phyloP scores from a whole-genome alignment of 176 grass and related monocot species.

The Calamus simplicifolius region DNA sequence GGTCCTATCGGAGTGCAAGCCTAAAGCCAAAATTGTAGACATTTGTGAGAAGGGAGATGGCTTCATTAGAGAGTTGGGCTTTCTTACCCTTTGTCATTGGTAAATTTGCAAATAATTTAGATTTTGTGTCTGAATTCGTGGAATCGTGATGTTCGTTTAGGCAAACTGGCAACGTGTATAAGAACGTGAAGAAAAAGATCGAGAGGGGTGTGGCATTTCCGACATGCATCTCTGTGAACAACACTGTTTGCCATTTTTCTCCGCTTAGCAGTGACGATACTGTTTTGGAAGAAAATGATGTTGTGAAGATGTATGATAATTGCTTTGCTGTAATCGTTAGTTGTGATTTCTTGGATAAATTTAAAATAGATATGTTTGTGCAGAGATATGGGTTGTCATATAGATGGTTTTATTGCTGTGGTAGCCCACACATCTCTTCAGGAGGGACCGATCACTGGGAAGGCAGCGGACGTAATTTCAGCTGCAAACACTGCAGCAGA shows the following conservation, averaged over 20 bases:
- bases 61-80: conserved; percentile 78
- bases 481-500: conserved; percentile 92
- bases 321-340: background rate
- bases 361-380: conserved; percentile 12
- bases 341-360: background rate
- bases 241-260: conserved; percentile 92
- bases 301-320: conserved; percentile 86
- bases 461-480: conserved; percentile 80
- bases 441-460: conserved; percentile 61
- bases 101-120: conserved; percentile 20
- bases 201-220: conserved; percentile 95
- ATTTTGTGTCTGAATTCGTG: conserved; percentile 6
- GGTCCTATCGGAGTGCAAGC: conserved; percentile 68
- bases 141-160: conserved; percentile 13
- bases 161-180: conserved; percentile 92
- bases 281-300: conserved; percentile 77
- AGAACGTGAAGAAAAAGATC: conserved; percentile 94
- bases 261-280: conserved; percentile 76
- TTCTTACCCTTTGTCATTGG: background rate
- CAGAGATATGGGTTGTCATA: conserved; percentile 97
- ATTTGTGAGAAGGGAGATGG: conserved; percentile 84
- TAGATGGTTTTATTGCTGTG: conserved; percentile 99
- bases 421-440: conserved; percentile 89
- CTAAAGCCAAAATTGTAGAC: conserved; percentile 90
- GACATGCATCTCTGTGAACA: conserved; percentile 87